Evolutionary conservation across 2,329 filamentous ascomycete genomes (phyloP).

Genomic region (Tolypocladium guangdongense): DNA sequence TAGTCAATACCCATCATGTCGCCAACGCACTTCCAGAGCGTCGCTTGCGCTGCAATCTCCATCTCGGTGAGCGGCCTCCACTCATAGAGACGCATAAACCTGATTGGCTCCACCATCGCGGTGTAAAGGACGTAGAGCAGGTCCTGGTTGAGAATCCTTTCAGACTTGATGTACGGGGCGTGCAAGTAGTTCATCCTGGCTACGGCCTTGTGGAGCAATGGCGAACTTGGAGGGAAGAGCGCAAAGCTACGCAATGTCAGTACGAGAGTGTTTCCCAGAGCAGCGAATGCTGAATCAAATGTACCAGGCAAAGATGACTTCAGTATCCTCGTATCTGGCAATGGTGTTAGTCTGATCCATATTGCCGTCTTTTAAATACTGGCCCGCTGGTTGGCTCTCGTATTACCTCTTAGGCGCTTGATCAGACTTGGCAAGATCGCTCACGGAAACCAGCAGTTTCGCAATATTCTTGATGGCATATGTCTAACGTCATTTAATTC

Average conservation of each 20-base stretch:
- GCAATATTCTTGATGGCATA: slow-evolving; percentile 28
- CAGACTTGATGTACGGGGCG: slow-evolving; percentile 21
- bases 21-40: slow-evolving; percentile 61
- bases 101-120: slow-evolving; percentile 54
- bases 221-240: slow-evolving; percentile 16
- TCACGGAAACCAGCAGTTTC: slow-evolving; percentile 22
- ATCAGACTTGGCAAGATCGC: slow-evolving; percentile 20
- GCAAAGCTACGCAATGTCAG: slow-evolving; percentile 13
- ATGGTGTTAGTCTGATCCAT: neutral
- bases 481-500: slow-evolving; percentile 16
- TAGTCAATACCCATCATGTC: slow-evolving; percentile 58
- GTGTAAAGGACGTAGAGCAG: slow-evolving; percentile 34
- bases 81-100: slow-evolving; percentile 55
- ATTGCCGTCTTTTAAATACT: neutral
- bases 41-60: slow-evolving; percentile 56
- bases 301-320: slow-evolving; percentile 25
- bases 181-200: slow-evolving; percentile 30
- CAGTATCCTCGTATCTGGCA: slow-evolving; percentile 30
- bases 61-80: slow-evolving; percentile 58
- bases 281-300: neutral
- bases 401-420: slow-evolving; percentile 24
- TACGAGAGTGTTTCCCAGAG: neutral
- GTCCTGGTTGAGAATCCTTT: slow-evolving; percentile 25
- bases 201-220: slow-evolving; percentile 22
- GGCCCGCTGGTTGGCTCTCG: neutral